Percentiles rank a stretch among this genome's conserved stretches.
phyloP scores from a whole-genome alignment of 176 grass and related monocot species.

The Calamus simplicifolius region DNA sequence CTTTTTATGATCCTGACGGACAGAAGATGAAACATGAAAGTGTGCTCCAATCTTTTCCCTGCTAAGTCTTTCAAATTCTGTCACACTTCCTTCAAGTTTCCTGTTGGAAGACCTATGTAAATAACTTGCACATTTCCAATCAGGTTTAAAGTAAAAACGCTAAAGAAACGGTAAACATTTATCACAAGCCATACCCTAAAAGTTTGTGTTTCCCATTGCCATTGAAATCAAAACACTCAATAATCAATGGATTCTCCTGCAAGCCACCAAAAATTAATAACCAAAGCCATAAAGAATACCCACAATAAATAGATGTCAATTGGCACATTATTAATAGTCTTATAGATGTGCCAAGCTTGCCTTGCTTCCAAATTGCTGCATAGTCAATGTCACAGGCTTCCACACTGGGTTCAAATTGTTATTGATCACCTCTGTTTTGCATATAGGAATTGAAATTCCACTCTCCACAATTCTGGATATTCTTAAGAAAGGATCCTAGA shows the following conservation, averaged over 20 bases:
- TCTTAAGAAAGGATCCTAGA: slow-evolving; percentile 88
- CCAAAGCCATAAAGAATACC: slow-evolving; percentile 2
- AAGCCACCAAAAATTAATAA: slow-evolving; percentile 30
- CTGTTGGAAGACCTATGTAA: slow-evolving; percentile 29
- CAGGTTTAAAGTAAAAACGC: too few species aligned
- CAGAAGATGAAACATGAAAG: slow-evolving; percentile 35
- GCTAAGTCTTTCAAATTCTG: slow-evolving; percentile 58
- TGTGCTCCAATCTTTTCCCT: slow-evolving; percentile 56
- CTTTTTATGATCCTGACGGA: slow-evolving; percentile 50
- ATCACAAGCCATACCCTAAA: slow-evolving; percentile 51
- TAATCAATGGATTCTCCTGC: slow-evolving; percentile 91
- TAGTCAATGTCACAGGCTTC: slow-evolving; percentile 65
- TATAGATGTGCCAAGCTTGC: slow-evolving; percentile 16
- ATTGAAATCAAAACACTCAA: slow-evolving; percentile 98
- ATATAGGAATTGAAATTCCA: slow-evolving; percentile 57
- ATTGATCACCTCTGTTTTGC: slow-evolving; percentile 76
- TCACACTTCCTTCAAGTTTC: slow-evolving; percentile 54
- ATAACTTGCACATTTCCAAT: too few species aligned
- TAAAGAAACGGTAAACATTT: slow-evolving; percentile 14
- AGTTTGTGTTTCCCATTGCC: slow-evolving; percentile 62
- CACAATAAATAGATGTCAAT: not conserved
- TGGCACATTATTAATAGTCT: not conserved
- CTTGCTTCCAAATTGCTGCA: slow-evolving; percentile 92
- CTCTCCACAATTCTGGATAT: slow-evolving; percentile 73
- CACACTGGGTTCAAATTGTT: slow-evolving; percentile 81